A percentile compares a stretch with the other conserved stretches of the same genome.
Evolutionary conservation across 2,329 filamentous ascomycete genomes (phyloP).

Genomic region (Epichloe typhina): DNA sequence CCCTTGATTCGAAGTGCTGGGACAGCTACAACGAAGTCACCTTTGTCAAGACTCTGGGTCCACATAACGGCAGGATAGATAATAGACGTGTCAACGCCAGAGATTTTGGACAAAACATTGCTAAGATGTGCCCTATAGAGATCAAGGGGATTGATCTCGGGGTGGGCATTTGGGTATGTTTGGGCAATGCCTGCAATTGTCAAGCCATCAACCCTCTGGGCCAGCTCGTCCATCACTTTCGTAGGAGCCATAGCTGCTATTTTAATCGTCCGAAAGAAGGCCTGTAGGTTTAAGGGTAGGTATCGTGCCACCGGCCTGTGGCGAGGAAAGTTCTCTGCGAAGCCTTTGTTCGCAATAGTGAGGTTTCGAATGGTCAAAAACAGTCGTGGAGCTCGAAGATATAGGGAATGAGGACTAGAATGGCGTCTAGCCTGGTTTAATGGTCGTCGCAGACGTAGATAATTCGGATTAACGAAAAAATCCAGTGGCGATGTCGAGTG

Average conservation of each 20-base stretch:
- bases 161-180: conserved; percentile 43
- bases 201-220: conserved; percentile 7
- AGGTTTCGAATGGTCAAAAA: background rate
- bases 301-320: background rate
- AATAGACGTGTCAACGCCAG: conserved; percentile 54
- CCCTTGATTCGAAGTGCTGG: conserved; percentile 70
- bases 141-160: conserved; percentile 63
- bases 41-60: conserved; percentile 69
- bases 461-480: background rate
- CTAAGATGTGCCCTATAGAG: conserved; percentile 69
- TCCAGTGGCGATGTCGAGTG: background rate
- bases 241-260: conserved; percentile 2
- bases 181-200: conserved; percentile 2
- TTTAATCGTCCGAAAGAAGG: background rate
- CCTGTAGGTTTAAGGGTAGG: background rate
- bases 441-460: background rate
- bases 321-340: background rate
- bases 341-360: background rate
- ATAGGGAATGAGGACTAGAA: background rate
- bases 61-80: conserved; percentile 67
- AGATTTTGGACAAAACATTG: conserved; percentile 51
- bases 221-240: conserved; percentile 5
- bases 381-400: background rate
- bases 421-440: conserved; percentile 3
- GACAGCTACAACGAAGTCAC: conserved; percentile 65